Conservation (phyloP, 1,284 basidiomycete genomes). For the Caloboletus firmus region DNA sequence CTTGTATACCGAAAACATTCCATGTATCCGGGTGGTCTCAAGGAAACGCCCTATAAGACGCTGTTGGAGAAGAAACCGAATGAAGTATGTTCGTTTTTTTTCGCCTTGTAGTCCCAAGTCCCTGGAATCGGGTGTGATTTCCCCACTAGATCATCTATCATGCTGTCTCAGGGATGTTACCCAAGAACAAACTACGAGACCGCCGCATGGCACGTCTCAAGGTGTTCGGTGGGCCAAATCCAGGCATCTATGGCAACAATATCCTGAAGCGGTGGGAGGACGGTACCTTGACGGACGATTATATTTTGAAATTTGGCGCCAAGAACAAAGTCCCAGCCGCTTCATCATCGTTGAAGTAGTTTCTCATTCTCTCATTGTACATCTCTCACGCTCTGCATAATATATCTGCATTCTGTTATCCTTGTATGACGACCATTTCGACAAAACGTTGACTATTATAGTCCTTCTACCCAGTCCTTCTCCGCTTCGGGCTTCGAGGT, state of each 20-base stretch:
- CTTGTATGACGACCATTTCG: not conserved
- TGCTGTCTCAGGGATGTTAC: slow-evolving; percentile 95
- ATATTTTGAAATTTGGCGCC: slow-evolving; percentile 40
- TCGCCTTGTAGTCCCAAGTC: not conserved
- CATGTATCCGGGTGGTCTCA: slow-evolving; percentile 92
- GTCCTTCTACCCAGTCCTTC: slow-evolving; percentile 1
- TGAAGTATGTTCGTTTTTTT: slow-evolving; percentile 63
- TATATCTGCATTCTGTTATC: slow-evolving; percentile 9
- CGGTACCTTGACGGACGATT: slow-evolving; percentile 57
- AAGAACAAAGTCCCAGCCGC: slow-evolving; percentile 24
- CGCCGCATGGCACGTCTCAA: slow-evolving; percentile 81
- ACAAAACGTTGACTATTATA: not conserved
- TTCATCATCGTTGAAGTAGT: slow-evolving; percentile 20
- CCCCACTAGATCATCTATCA: slow-evolving; percentile 83
- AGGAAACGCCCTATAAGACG: slow-evolving; percentile 81
- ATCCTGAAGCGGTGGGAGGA: slow-evolving; percentile 76
- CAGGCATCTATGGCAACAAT: slow-evolving; percentile 68
- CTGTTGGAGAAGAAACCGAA: slow-evolving; percentile 88
- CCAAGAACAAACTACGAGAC: slow-evolving; percentile 92
- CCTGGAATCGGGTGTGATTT: not conserved
- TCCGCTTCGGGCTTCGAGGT: slow-evolving; percentile 9
- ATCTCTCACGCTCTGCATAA: slow-evolving; percentile 2
- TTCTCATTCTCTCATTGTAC: not conserved
- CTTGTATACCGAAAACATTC: slow-evolving; percentile 89
- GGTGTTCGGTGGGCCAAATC: slow-evolving; percentile 79